Evolutionary conservation across 306 rosid genomes (phyloP).

Genomic region (Acacia confusa): DNA sequence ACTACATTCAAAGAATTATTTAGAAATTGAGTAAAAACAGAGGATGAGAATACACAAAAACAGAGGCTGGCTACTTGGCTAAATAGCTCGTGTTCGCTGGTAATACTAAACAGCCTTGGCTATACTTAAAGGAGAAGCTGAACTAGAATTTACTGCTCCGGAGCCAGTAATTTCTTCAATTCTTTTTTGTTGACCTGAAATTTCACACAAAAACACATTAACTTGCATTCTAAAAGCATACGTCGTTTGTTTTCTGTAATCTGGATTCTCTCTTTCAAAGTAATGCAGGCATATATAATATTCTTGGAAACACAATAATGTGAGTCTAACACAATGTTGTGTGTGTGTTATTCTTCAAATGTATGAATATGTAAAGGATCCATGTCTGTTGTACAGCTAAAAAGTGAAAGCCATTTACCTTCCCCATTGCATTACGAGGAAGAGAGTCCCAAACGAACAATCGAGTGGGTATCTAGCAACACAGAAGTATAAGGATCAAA

Average conservation of each 20-base stretch:
- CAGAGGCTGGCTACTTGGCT: neutral
- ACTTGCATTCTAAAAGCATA: neutral
- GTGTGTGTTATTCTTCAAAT: neutral
- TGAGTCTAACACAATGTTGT: neutral
- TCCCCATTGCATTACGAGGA: slow-evolving; percentile 98
- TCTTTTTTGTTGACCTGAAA: slow-evolving; percentile 88
- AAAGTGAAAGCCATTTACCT: slow-evolving; percentile 49
- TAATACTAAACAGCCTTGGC: neutral
- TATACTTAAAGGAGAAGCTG: neutral
- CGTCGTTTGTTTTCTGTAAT: neutral
- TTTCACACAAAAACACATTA: slow-evolving; percentile 23
- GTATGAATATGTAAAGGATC: neutral
- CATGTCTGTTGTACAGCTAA: neutral
- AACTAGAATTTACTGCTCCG: slow-evolving; percentile 39
- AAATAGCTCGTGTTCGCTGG: too few species aligned
- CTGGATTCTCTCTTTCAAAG: neutral
- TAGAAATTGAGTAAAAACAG: neutral
- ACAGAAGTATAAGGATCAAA: slow-evolving; percentile 15
- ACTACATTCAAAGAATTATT: too few species aligned
- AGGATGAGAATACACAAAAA: neutral
- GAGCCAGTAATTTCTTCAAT: slow-evolving; percentile 61
- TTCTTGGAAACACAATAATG: neutral
- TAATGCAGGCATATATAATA: neutral
- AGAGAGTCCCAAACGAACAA: slow-evolving; percentile 70
- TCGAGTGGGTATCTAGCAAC: slow-evolving; percentile 66